Conservation (phyloP, 768 basidiomycete genomes). For the Leccinum subtestaceum region DNA sequence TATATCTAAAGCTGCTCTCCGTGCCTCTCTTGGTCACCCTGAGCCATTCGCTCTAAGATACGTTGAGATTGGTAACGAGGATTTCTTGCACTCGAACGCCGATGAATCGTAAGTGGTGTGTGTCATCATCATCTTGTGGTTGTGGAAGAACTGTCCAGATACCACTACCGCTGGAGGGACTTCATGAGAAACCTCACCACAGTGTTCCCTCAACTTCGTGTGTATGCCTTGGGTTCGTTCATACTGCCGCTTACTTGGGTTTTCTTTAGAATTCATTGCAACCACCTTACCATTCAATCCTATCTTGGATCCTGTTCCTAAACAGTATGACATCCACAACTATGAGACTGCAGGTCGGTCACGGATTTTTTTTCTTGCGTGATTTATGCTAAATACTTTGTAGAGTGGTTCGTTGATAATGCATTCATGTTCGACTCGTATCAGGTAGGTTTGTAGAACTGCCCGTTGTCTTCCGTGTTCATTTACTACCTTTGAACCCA, state of each 20-base stretch:
- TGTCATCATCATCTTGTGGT: background rate
- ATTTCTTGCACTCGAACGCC: constrained; percentile 37
- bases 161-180: constrained; percentile 46
- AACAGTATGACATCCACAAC: constrained; percentile 53
- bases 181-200: constrained; percentile 45
- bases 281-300: constrained; percentile 45
- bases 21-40: constrained; percentile 54
- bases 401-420: constrained; percentile 42
- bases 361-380: too few species aligned
- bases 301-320: constrained; percentile 46
- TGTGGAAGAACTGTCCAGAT: constrained; percentile 25
- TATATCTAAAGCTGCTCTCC: constrained; percentile 40
- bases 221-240: constrained; percentile 18
- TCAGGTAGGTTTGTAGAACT: constrained; percentile 4
- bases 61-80: constrained; percentile 62
- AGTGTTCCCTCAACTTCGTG: constrained; percentile 50
- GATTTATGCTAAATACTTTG: background rate
- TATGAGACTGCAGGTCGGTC: constrained; percentile 44
- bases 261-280: constrained; percentile 49
- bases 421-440: constrained; percentile 50
- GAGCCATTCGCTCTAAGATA: constrained; percentile 49
- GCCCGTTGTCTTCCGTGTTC: background rate
- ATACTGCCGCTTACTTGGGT: constrained; percentile 5
- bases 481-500: constrained; percentile 14
- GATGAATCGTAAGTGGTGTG: constrained; percentile 16